Conservation (phyloP, 2,329 filamentous ascomycete genomes). For the Herpomyces periplanetae region DNA sequence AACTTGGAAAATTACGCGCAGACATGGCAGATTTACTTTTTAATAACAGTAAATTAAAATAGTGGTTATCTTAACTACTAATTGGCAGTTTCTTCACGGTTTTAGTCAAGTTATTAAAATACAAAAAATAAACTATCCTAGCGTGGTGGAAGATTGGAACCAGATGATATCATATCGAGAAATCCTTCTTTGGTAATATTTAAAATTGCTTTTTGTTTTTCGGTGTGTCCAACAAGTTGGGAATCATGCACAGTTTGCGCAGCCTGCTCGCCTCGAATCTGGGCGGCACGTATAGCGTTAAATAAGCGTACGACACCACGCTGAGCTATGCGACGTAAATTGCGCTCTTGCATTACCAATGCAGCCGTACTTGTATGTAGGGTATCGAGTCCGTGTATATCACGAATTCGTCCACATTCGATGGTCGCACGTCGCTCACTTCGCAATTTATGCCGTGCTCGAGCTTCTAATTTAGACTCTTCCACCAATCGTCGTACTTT, state of each 20-base stretch:
- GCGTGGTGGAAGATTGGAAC: too few species aligned
- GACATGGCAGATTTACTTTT: too few species aligned
- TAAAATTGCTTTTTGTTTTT: too few species aligned
- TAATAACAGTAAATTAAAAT: too few species aligned
- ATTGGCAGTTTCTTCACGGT: too few species aligned
- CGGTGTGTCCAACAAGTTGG: too few species aligned
- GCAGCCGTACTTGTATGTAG: slow-evolving; percentile 11
- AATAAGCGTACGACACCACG: slow-evolving; percentile 82
- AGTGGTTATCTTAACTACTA: too few species aligned
- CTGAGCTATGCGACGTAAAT: slow-evolving; percentile 51
- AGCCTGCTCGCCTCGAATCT: slow-evolving; percentile 49
- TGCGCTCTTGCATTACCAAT: slow-evolving; percentile 28
- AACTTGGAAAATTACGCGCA: too few species aligned
- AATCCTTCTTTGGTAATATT: slow-evolving; percentile 95
- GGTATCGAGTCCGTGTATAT: slow-evolving; percentile 30
- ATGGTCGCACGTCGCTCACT: slow-evolving; percentile 37
- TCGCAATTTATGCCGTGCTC: slow-evolving; percentile 35
- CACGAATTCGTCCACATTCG: slow-evolving; percentile 56
- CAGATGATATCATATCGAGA: slow-evolving; percentile 55
- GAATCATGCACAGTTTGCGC: slow-evolving; percentile 16
- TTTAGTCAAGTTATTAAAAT: too few species aligned
- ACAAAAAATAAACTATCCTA: too few species aligned
- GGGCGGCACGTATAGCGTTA: slow-evolving; percentile 67
- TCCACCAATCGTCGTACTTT: slow-evolving; percentile 28
- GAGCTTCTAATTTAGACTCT: slow-evolving; percentile 38